Evolutionary conservation across 306 rosid species (phyloP).

Genomic region (Rosa chinensis): DNA sequence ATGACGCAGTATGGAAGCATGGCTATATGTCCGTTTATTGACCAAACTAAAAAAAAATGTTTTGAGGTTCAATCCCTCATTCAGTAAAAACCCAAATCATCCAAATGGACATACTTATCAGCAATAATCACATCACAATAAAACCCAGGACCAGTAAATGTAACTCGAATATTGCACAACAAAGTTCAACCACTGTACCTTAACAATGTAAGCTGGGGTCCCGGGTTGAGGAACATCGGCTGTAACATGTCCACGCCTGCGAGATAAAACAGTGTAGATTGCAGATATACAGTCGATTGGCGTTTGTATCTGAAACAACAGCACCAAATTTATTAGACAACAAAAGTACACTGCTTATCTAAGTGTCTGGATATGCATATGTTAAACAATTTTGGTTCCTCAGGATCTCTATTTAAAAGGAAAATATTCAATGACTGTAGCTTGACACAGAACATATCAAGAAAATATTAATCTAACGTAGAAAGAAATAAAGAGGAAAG

Average conservation of each 20-base stretch:
- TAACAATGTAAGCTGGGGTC: constrained; percentile 88
- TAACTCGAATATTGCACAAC: constrained; percentile 6
- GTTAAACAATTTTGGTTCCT: neutral
- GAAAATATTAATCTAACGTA: neutral
- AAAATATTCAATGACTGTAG: neutral
- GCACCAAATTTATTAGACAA: constrained; percentile 21
- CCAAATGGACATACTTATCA: neutral
- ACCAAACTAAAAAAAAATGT: neutral
- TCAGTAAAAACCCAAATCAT: neutral
- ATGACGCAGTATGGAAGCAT: neutral
- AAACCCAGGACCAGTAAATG: neutral
- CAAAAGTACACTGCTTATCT: constrained; percentile 18
- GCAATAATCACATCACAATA: neutral
- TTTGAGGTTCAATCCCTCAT: neutral
- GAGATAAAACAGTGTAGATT: constrained; percentile 93
- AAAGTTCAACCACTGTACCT: constrained; percentile 53
- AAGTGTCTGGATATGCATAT: constrained; percentile 1
- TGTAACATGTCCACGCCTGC: constrained; percentile 98
- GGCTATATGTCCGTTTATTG: neutral
- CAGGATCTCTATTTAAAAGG: neutral
- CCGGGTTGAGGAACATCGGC: constrained; percentile 99
- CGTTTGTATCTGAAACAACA: constrained; percentile 82
- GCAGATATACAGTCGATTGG: constrained; percentile 99
- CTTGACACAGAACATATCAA: neutral
- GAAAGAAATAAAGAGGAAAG: neutral